A percentile compares a stretch with the other conserved stretches of the same genome.
Evolutionary conservation across 2,329 filamentous ascomycete genomes (phyloP).

Genomic region (Tolypocladium endophyticum): DNA sequence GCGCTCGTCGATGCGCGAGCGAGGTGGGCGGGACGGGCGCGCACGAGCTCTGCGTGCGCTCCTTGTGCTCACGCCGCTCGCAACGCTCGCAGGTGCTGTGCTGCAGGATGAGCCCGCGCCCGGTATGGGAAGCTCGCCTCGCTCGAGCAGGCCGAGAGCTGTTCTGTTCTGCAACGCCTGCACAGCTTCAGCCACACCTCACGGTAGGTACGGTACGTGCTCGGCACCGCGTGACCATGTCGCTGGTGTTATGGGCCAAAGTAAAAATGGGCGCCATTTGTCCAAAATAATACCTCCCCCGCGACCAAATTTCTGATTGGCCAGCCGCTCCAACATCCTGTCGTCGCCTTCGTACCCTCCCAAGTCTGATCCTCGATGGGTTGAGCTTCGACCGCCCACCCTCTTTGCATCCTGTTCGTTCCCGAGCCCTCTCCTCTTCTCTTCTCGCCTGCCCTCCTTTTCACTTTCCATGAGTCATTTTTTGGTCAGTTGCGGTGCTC

Average conservation of each 20-base stretch:
- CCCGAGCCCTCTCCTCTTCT: conserved; percentile 5
- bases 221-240: background rate
- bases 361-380: conserved; percentile 19
- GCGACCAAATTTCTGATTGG: conserved; percentile 30
- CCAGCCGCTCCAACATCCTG: conserved; percentile 18
- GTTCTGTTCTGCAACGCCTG: background rate
- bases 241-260: conserved; percentile 12
- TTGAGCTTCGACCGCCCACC: conserved; percentile 10
- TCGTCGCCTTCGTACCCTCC: conserved; percentile 19
- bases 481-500: conserved; percentile 6
- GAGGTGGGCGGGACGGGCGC: background rate
- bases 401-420: conserved; percentile 6
- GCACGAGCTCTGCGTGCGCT: background rate
- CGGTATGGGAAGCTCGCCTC: background rate
- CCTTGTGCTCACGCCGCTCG: background rate
- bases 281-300: conserved; percentile 22
- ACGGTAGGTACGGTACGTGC: background rate
- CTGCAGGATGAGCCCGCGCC: background rate
- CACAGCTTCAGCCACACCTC: background rate
- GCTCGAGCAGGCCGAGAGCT: background rate
- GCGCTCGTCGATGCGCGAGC: background rate
- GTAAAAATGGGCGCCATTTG: conserved; percentile 22
- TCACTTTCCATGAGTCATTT: conserved; percentile 21
- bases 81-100: background rate
- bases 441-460: conserved; percentile 16